Evolutionary conservation across 495 filamentous ascomycete genomes (phyloP).

Genomic region (Xylaria flabelliformis): DNA sequence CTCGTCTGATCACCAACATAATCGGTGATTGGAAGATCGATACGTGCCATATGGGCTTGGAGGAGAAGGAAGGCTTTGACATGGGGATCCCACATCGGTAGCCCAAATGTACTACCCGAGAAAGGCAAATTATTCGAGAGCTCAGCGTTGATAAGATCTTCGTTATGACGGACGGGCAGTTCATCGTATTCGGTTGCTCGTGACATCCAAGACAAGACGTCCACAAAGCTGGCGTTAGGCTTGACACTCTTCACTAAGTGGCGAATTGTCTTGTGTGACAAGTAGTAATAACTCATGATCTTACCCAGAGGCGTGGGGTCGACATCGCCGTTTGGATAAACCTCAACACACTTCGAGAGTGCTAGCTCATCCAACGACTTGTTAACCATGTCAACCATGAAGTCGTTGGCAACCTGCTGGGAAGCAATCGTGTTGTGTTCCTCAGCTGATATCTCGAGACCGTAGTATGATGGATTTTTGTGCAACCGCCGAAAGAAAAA

Average conservation of each 20-base stretch:
- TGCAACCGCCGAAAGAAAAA: constrained; percentile 98
- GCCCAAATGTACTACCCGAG: constrained; percentile 55
- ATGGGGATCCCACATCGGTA: constrained; percentile 98
- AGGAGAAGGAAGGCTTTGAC: constrained; percentile 95
- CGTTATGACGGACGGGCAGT: constrained; percentile 97
- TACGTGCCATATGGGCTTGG: constrained; percentile 92
- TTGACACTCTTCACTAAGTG: constrained; percentile 79
- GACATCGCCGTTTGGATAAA: constrained; percentile 87
- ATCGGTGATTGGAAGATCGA: constrained; percentile 92
- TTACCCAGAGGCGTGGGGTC: constrained; percentile 90
- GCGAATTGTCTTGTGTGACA: constrained; percentile 94
- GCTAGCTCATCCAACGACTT: constrained; percentile 80
- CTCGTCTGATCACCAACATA: constrained; percentile 90
- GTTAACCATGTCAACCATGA: constrained; percentile 90
- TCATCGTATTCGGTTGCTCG: constrained; percentile 96
- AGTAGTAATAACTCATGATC: constrained; percentile 99
- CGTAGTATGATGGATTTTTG: constrained; percentile 99
- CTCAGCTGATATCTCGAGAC: constrained; percentile 89
- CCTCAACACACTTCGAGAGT: constrained; percentile 78
- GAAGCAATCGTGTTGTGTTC: constrained; percentile 91
- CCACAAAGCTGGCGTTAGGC: constrained; percentile 77
- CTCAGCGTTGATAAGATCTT: constrained; percentile 96
- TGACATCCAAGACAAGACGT: constrained; percentile 91
- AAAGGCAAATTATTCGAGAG: constrained; percentile 79
- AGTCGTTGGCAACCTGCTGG: constrained; percentile 84